These are phyloP conservation scores for Ophiostoma triangulosporum DNA, from an alignment of 2,329 filamentous ascomycete genomes.

Conservation along the genomic window DNA sequence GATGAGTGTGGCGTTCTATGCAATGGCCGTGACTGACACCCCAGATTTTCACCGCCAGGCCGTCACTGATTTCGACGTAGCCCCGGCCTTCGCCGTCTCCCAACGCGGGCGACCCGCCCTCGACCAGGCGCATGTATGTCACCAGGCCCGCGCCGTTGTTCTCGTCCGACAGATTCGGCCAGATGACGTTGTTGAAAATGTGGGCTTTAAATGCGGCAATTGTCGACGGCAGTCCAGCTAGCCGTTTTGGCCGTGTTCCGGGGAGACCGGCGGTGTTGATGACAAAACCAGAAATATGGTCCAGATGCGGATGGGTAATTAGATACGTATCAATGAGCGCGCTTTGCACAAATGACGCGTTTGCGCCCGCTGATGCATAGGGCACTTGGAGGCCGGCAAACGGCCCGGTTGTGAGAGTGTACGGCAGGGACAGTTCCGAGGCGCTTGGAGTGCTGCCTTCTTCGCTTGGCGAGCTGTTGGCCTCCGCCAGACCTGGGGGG, in stretches of 20 bases:
- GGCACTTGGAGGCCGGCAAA: slow-evolving; percentile 69
- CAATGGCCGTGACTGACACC: slow-evolving; percentile 83
- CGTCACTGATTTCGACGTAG: slow-evolving; percentile 80
- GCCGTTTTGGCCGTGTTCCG: slow-evolving; percentile 65
- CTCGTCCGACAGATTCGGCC: slow-evolving; percentile 94
- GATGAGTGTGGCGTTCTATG: slow-evolving; percentile 57
- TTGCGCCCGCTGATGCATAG: slow-evolving; percentile 52
- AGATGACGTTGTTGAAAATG: slow-evolving; percentile 96
- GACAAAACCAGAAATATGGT: slow-evolving; percentile 83
- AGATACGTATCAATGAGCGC: slow-evolving; percentile 76
- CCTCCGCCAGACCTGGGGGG: slow-evolving; percentile 22
- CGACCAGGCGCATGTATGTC: slow-evolving; percentile 76
- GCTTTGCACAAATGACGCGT: slow-evolving; percentile 67
- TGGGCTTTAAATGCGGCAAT: slow-evolving; percentile 85
- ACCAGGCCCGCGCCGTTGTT: slow-evolving; percentile 87
- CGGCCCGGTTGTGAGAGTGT: slow-evolving; percentile 52
- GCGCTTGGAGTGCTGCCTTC: slow-evolving; percentile 2
- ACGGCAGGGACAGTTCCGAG: slow-evolving; percentile 26
- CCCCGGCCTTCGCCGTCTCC: slow-evolving; percentile 69
- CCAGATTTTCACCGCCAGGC: slow-evolving; percentile 77
- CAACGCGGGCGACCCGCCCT: slow-evolving; percentile 74
- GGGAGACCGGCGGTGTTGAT: slow-evolving; percentile 85
- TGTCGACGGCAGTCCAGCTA: slow-evolving; percentile 79
- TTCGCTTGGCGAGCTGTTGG: slow-evolving; percentile 3
- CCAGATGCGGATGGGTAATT: slow-evolving; percentile 93